phyloP scores from a whole-genome alignment of 2,329 filamentous ascomycete species.

The Paecilomyces niveus region DNA sequence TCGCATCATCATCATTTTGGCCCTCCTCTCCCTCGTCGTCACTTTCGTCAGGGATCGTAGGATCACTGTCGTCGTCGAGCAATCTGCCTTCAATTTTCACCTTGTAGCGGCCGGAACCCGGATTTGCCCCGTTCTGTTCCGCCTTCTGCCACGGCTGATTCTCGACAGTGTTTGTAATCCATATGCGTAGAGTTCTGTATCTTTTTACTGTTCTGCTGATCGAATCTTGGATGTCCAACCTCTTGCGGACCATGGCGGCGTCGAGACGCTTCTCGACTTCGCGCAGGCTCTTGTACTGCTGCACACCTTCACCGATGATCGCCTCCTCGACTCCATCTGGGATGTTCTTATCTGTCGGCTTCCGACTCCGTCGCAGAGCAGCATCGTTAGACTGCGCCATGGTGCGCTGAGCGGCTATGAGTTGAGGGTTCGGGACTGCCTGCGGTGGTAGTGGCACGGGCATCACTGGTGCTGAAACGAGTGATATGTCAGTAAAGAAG shows the following conservation, averaged over 20 bases:
- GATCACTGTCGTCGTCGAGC: slow-evolving; percentile 61
- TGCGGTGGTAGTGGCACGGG: slow-evolving; percentile 30
- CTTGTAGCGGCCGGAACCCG: slow-evolving; percentile 52
- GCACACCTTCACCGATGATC: slow-evolving; percentile 72
- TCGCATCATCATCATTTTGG: slow-evolving; percentile 43
- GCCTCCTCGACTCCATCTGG: slow-evolving; percentile 82
- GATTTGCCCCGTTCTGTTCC: slow-evolving; percentile 61
- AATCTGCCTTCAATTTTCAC: slow-evolving; percentile 89
- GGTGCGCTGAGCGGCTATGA: slow-evolving; percentile 29
- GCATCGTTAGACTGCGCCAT: slow-evolving; percentile 32
- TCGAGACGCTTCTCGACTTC: slow-evolving; percentile 85
- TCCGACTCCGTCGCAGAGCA: slow-evolving; percentile 73
- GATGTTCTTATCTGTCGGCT: slow-evolving; percentile 91
- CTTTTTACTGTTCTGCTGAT: slow-evolving; percentile 69
- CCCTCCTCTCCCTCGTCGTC: slow-evolving; percentile 35
- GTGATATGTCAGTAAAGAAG: slow-evolving; percentile 9
- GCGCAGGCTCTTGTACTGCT: slow-evolving; percentile 74
- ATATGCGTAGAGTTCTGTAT: slow-evolving; percentile 79
- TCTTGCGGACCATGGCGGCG: slow-evolving; percentile 88
- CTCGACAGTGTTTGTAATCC: slow-evolving; percentile 91
- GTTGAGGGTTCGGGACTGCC: slow-evolving; percentile 27
- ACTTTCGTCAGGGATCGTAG: slow-evolving; percentile 44
- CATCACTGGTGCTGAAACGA: slow-evolving; percentile 22
- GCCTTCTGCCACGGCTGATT: slow-evolving; percentile 91
- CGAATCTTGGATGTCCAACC: slow-evolving; percentile 80